Conservation (phyloP, 2,329 filamentous ascomycete species). For the Phialophora macrospora region DNA sequence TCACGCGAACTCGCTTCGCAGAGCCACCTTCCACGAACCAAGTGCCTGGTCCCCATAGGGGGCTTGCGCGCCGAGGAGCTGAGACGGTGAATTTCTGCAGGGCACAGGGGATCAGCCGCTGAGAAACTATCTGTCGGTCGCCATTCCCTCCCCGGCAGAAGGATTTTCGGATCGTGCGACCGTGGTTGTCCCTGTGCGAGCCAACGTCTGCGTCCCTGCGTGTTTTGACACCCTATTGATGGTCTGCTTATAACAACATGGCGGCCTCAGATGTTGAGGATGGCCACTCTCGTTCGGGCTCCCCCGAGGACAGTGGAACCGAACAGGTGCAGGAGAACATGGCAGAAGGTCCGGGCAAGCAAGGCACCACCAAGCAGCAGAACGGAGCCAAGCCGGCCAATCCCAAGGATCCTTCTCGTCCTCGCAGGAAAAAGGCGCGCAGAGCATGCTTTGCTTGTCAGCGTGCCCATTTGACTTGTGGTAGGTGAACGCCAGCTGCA, state of each 20-base stretch:
- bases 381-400: slow-evolving; percentile 58
- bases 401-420: slow-evolving; percentile 87
- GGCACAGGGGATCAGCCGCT: slow-evolving; percentile 15
- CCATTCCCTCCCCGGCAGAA: slow-evolving; percentile 19
- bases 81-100: slow-evolving; percentile 19
- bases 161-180: slow-evolving; percentile 26
- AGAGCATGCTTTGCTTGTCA: slow-evolving; percentile 97
- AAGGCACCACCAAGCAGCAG: slow-evolving; percentile 58
- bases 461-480: slow-evolving; percentile 94
- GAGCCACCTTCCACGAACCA: slow-evolving; percentile 15
- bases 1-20: slow-evolving; percentile 9
- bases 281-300: slow-evolving; percentile 44
- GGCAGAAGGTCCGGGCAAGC: slow-evolving; percentile 47
- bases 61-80: slow-evolving; percentile 4
- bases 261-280: slow-evolving; percentile 46
- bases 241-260: slow-evolving; percentile 42
- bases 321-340: slow-evolving; percentile 48
- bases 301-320: slow-evolving; percentile 46
- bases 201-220: slow-evolving; percentile 25
- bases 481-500: slow-evolving; percentile 65
- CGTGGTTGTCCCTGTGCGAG: slow-evolving; percentile 30
- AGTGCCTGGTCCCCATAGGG: slow-evolving; percentile 20
- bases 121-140: slow-evolving; percentile 20
- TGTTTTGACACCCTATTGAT: slow-evolving; percentile 30
- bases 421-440: slow-evolving; percentile 91